Evolutionary conservation across 305 asterid species (phyloP).

Genomic region (Solanum hybrid): DNA sequence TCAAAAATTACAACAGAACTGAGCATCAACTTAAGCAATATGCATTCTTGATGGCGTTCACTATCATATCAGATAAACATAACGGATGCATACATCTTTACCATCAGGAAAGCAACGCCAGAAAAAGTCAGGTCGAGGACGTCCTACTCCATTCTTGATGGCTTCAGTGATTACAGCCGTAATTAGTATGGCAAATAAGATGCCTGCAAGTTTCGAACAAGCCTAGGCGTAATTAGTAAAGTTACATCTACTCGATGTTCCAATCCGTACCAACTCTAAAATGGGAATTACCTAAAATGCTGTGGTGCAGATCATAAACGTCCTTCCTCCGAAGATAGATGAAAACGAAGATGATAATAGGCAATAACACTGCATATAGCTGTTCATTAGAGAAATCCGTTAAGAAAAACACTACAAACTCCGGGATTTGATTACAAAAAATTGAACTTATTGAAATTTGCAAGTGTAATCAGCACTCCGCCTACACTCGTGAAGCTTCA

Average conservation of each 20-base stretch:
- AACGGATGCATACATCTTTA: constrained; percentile 26
- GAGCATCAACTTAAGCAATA: neutral
- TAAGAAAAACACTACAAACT: neutral
- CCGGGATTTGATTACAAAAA: neutral
- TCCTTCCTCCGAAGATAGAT: constrained; percentile 65
- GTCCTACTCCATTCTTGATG: constrained; percentile 68
- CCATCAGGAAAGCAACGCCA: constrained; percentile 96
- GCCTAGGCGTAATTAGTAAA: neutral
- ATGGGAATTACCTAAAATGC: constrained; percentile 50
- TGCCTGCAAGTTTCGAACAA: constrained; percentile 35
- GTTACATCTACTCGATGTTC: neutral
- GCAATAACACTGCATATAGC: constrained; percentile 74
- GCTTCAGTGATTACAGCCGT: constrained; percentile 73
- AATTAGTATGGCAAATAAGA: constrained; percentile 54
- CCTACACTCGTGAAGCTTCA: neutral
- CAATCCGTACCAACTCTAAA: neutral
- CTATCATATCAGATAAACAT: neutral
- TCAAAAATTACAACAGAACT: neutral
- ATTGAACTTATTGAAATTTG: neutral
- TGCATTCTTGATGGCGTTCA: neutral
- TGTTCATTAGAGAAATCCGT: constrained; percentile 13
- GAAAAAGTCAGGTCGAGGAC: constrained; percentile 80
- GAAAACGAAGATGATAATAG: constrained; percentile 48
- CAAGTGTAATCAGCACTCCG: neutral
- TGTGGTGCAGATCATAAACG: constrained; percentile 78